Evolutionary conservation across 139 green algal genomes (phyloP).

Genomic region (Tetradesmus obliquus): DNA sequence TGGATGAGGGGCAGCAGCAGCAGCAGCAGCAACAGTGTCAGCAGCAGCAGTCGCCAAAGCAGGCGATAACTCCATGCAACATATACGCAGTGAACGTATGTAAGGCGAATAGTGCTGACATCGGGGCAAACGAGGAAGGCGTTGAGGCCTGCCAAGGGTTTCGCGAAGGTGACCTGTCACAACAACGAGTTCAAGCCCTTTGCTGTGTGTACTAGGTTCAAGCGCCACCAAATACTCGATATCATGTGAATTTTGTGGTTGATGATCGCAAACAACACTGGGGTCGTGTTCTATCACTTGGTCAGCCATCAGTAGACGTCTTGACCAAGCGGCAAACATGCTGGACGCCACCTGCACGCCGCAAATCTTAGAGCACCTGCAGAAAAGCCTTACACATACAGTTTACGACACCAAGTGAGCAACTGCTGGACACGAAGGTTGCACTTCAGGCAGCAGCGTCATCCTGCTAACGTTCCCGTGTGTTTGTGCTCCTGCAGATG

Average conservation of each 20-base stretch:
- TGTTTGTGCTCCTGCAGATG: constrained; percentile 69
- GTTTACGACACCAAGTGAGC: constrained; percentile 85
- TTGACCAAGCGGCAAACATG: constrained; percentile 29
- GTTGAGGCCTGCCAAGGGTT: background rate
- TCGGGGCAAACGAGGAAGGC: background rate
- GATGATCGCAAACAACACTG: background rate
- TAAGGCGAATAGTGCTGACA: background rate
- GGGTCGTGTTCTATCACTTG: background rate
- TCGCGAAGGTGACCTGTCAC: background rate
- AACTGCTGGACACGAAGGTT: background rate
- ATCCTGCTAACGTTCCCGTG: background rate
- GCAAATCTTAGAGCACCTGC: constrained; percentile 85
- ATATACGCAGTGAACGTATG: too few relatives aligned
- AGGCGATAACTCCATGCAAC: background rate
- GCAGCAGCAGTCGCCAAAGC: background rate
- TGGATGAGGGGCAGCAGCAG: background rate
- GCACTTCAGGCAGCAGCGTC: background rate
- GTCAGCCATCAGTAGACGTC: background rate
- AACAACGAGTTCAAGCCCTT: background rate
- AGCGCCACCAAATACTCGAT: too few relatives aligned
- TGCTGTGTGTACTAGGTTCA: too few relatives aligned
- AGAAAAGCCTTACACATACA: constrained; percentile 82
- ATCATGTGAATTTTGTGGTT: too few relatives aligned
- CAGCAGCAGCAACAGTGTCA: background rate
- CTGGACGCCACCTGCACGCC: constrained; percentile 66